Base-by-base conservation (phyloP, 2,329 filamentous ascomycete genomes). In the Berkeleyomyces basicola region DNA sequence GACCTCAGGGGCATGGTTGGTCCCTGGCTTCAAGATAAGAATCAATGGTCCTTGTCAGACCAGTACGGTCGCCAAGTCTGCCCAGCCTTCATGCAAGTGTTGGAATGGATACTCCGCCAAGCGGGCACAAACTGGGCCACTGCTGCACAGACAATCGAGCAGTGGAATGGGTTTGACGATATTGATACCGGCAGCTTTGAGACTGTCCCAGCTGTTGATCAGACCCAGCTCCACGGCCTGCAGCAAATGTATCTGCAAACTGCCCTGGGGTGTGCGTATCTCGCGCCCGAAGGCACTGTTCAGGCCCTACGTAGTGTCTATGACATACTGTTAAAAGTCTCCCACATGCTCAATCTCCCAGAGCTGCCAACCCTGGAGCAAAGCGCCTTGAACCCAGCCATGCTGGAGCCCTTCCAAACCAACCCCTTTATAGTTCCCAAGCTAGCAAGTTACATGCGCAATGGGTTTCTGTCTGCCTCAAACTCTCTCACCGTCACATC, bases 101-200 rank as follows among this genome's bases (percentile, higher is more conserved):
- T 87, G 61, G 76, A 79, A 62, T 91, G 87, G 86, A 76, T 92
- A 46, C 76, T 80, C 11, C 69, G 74, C 2, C 81, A 83, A 65
- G 83, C 86, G 0, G 75, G 76, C 3, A 76, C 75, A 23, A 79
- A 82, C 14, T 86, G 88, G 78, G 74, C 72, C 36, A 74, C 83
- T n/a, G 80, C 82, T n/a, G 76, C 84, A 40, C 77, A 78, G 58
- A 83, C 80, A 6, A 75, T 90, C 42, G 79, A 84, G 65, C 80
- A 87, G 66, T 92, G 87, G 87, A 82, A 85, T 67, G 88, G 87
- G 0, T 86, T 87, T 0, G 75, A 76, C 5, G 87, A 91, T 68
- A 78, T 86, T 57, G 85, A 90, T 67, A 70, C 89, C 3, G 85
- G 84, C 3, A 81, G 79, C 10, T 81, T 79, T 67, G 78, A 79